Base-by-base conservation (phyloP, 495 filamentous ascomycete species). In the Oleoguttula mirabilis region DNA sequence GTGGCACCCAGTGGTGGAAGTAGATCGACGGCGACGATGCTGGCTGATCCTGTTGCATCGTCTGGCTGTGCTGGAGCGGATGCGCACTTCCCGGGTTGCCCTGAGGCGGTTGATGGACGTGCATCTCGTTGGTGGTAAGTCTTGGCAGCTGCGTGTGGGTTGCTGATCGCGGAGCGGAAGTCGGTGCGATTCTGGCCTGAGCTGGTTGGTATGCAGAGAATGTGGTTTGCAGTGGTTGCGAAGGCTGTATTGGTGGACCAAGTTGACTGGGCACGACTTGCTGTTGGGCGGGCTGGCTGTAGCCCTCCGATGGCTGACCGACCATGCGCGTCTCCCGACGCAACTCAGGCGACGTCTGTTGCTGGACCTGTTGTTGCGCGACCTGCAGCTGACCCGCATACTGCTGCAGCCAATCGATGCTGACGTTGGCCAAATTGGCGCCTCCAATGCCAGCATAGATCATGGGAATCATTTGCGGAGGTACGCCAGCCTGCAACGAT, bases 1-100 rank as follows among this genome's bases (percentile, higher is more conserved):
- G 87, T 4, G 88, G 88, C 40, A 84, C 77, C 84, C 84, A 94
- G 54, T 93, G 84, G 55, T 93, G 87, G 47, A 93, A 93, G 56
- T 84, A 92, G 36, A 94, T 80, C 11, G 77, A 76, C 1, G 77
- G 70, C 5, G 83, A 78, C 6, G 75, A 70, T 28, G 73, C 63
- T 39, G 70, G 56, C 35, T 63, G 63, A 38, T 77, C 69, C 43
- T 77, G 69, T 42, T 71, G 70, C 16, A 48, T 28, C 10, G 43
- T 38, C 63, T 59, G 22, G 63, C 70, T 48, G 41, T 72, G 72
- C 39, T 72, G 68, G 37, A 71, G 56, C 32, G 54, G 45, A 46
- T 67, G 67, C 24, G 65, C 58, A 21, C 52, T 57, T 7, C 57
- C 50, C 33, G 61, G 58, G 44, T 60, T 58, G 39, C 58, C 50